phyloP scores from a whole-genome alignment of 2,329 filamentous ascomycete species.

The Neoascochyta sp. region DNA sequence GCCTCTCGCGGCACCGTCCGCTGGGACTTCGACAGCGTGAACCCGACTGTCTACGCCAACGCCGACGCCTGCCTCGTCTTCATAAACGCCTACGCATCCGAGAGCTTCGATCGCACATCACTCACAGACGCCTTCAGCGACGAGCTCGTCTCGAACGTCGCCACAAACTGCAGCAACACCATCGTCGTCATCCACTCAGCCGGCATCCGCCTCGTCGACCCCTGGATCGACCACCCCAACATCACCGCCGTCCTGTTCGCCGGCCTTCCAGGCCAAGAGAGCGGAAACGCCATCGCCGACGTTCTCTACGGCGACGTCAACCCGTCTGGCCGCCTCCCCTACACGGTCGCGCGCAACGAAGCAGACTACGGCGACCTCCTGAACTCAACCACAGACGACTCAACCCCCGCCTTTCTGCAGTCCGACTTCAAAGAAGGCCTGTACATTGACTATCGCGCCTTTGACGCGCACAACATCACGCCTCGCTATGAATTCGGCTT shows the following conservation, averaged over 20 bases:
- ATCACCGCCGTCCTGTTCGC: constrained; percentile 79
- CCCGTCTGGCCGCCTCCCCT: constrained; percentile 69
- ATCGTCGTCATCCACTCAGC: constrained; percentile 46
- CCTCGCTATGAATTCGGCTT: constrained; percentile 78
- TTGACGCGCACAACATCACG: constrained; percentile 60
- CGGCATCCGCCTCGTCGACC: constrained; percentile 65
- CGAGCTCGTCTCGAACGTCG: constrained; percentile 44
- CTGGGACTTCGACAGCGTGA: constrained; percentile 35
- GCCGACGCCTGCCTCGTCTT: constrained; percentile 53
- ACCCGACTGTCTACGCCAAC: constrained; percentile 27
- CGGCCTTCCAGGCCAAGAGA: constrained; percentile 75
- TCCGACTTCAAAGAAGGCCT: constrained; percentile 69
- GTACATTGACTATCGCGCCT: constrained; percentile 76
- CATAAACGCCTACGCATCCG: constrained; percentile 51
- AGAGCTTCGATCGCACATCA: constrained; percentile 23
- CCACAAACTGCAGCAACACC: constrained; percentile 49
- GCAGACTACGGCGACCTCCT: constrained; percentile 65
- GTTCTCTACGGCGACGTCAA: constrained; percentile 75
- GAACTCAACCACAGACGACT: constrained; percentile 34
- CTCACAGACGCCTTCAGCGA: constrained; percentile 22
- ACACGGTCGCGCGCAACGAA: constrained; percentile 69
- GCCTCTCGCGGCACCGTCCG: constrained; percentile 31
- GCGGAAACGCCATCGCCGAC: constrained; percentile 70
- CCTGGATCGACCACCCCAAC: constrained; percentile 71
- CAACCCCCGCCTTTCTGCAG: constrained; percentile 64